Evolutionary conservation across 352 stramenopile genomes (phyloP).

Genomic region (Phytophthora palmivora): DNA sequence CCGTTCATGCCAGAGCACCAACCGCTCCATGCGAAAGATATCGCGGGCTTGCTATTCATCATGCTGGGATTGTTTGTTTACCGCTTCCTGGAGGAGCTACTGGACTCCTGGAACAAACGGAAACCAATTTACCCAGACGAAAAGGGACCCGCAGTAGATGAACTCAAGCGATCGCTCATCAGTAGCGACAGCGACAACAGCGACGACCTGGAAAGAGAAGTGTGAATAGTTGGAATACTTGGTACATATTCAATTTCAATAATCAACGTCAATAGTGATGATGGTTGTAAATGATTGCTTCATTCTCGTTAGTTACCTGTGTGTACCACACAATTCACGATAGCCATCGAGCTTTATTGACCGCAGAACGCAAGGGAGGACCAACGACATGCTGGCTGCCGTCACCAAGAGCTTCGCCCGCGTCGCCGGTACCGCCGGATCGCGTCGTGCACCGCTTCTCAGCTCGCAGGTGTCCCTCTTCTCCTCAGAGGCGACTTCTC

Average conservation of each 20-base stretch:
- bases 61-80: constrained; percentile 91
- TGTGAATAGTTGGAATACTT: constrained; percentile 24
- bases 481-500: constrained; percentile 38
- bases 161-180: constrained; percentile 74
- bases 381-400: constrained; percentile 56
- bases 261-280: too few relatives aligned
- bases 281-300: background rate
- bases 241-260: too few relatives aligned
- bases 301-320: background rate
- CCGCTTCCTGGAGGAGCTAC: constrained; percentile 71
- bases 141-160: constrained; percentile 34
- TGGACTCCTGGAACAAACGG: constrained; percentile 45
- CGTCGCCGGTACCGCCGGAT: constrained; percentile 31
- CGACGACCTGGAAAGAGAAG: constrained; percentile 50
- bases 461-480: constrained; percentile 44
- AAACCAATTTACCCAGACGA: constrained; percentile 42
- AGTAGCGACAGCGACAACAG: constrained; percentile 59
- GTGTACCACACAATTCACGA: constrained; percentile 20
- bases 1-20: constrained; percentile 94
- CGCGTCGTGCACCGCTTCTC: constrained; percentile 42
- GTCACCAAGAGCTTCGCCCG: constrained; percentile 61
- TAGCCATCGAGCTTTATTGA: constrained; percentile 28
- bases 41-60: constrained; percentile 93
- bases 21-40: constrained; percentile 90
- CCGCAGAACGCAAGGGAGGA: constrained; percentile 27